These are phyloP conservation scores for Adiantum capillusveneris DNA, from an alignment of 75 land plant genomes.

Conservation along the genomic window DNA sequence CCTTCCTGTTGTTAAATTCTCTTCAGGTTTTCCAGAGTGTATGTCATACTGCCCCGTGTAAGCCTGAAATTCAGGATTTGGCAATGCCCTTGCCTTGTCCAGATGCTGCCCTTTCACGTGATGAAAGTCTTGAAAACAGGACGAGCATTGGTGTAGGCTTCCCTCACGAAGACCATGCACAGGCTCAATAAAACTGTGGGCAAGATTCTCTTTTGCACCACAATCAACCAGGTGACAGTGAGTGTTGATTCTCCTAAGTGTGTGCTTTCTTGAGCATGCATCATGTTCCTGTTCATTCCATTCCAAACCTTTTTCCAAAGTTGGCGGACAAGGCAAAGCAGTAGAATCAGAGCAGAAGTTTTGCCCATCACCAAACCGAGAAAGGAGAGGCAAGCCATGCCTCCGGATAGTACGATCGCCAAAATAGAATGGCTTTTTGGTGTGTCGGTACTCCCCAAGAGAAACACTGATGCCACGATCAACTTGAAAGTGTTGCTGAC, in stretches of 20 bases:
- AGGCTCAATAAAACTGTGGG: not conserved
- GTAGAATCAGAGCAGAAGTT: not conserved
- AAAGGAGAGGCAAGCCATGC: not conserved
- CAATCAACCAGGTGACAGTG: not conserved
- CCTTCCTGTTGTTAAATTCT: no score
- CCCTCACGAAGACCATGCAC: not conserved
- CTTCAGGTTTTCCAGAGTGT: no score
- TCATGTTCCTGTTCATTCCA: not conserved
- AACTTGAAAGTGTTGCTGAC: not conserved
- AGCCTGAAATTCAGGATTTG: no score
- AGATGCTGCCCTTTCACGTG: no score
- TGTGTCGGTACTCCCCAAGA: not conserved
- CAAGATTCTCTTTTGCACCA: not conserved
- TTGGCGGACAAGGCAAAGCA: not conserved
- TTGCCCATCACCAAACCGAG: not conserved
- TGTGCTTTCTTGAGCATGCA: not conserved
- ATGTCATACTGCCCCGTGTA: no score
- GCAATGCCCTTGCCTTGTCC: no score
- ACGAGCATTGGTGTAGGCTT: not conserved
- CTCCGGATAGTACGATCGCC: not conserved
- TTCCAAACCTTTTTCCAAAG: not conserved
- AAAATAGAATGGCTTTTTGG: not conserved
- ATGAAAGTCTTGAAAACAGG: no score
- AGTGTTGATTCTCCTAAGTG: not conserved
- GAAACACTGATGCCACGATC: slow-evolving; percentile 1